A percentile compares a stretch with the other conserved stretches of the same genome.
Conservation (phyloP, 225 moss, liverwort and hornwort species). For the Bryum argenteum region DNA sequence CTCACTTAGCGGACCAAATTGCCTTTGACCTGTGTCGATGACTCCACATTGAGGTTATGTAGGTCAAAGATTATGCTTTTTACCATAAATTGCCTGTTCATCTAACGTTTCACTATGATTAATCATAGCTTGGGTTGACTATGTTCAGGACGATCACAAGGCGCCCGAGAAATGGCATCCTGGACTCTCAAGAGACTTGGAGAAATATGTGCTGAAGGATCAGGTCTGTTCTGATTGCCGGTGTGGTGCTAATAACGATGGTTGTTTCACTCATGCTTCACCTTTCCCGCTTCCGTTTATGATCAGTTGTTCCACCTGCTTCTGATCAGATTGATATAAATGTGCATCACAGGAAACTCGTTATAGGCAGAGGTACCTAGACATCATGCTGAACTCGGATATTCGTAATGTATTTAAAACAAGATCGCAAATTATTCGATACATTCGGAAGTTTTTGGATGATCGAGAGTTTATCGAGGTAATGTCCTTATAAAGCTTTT, state of each 20-base stretch:
- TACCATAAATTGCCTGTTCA: neutral
- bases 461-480: constrained; percentile 86
- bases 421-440: constrained; percentile 80
- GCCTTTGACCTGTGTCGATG: neutral
- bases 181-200: constrained; percentile 73
- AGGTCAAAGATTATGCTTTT: neutral
- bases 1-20: neutral
- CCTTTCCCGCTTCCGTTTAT: neutral
- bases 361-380: constrained; percentile 86
- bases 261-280: neutral
- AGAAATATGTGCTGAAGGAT: constrained; percentile 79
- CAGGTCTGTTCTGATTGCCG: constrained; percentile 46
- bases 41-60: too few species aligned
- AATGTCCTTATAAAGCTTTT: neutral
- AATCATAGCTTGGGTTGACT: neutral
- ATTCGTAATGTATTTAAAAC: constrained; percentile 86
- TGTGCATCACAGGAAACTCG: constrained; percentile 74
- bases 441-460: constrained; percentile 68
- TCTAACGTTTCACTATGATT: neutral
- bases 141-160: constrained; percentile 61
- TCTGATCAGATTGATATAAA: neutral
- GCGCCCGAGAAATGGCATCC: constrained; percentile 67
- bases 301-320: neutral
- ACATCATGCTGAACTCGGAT: constrained; percentile 84
- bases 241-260: neutral